These are phyloP conservation scores for Oryza brachyantha DNA, from an alignment of 176 grass and related monocot genomes.

Conservation along the genomic window DNA sequence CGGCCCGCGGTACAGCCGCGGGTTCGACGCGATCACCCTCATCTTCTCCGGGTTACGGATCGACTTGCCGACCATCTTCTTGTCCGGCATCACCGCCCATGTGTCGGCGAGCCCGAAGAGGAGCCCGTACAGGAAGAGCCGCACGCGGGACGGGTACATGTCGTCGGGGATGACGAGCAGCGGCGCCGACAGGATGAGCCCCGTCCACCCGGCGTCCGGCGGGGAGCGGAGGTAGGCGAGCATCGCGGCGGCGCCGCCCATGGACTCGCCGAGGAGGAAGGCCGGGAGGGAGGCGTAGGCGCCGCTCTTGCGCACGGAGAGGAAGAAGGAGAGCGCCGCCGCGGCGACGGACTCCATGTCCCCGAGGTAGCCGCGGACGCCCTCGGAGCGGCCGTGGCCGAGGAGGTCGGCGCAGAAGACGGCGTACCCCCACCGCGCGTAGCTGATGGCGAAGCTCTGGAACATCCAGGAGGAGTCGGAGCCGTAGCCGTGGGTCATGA, in stretches of 20 bases:
- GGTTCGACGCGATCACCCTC: constrained; percentile 56
- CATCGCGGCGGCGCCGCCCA: constrained; percentile 63
- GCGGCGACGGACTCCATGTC: constrained; percentile 56
- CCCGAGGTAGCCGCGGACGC: constrained; percentile 69
- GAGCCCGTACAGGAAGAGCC: constrained; percentile 62
- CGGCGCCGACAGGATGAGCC: constrained; percentile 61
- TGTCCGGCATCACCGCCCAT: constrained; percentile 70
- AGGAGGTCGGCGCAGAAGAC: constrained; percentile 74
- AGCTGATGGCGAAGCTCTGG: constrained; percentile 58
- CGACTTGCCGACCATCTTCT: constrained; percentile 51
- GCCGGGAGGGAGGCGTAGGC: constrained; percentile 42
- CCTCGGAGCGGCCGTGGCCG: constrained; percentile 69
- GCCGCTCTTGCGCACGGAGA: constrained; percentile 37
- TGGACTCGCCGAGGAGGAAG: constrained; percentile 74
- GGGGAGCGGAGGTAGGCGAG: constrained; percentile 67
- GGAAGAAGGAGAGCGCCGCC: constrained; percentile 64
- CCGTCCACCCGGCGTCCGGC: constrained; percentile 38
- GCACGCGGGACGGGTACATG: constrained; percentile 56
- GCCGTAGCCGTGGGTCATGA: constrained; percentile 65
- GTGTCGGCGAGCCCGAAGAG: constrained; percentile 69
- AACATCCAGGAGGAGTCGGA: constrained; percentile 75
- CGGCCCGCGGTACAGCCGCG: constrained; percentile 39
- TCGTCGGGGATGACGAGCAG: constrained; percentile 62
- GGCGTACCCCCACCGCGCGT: constrained; percentile 58
- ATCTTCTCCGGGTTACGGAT: constrained; percentile 50